Evolutionary conservation across 2,329 filamentous ascomycete genomes (phyloP).

Genomic region (Aspergillus fijiensis): DNA sequence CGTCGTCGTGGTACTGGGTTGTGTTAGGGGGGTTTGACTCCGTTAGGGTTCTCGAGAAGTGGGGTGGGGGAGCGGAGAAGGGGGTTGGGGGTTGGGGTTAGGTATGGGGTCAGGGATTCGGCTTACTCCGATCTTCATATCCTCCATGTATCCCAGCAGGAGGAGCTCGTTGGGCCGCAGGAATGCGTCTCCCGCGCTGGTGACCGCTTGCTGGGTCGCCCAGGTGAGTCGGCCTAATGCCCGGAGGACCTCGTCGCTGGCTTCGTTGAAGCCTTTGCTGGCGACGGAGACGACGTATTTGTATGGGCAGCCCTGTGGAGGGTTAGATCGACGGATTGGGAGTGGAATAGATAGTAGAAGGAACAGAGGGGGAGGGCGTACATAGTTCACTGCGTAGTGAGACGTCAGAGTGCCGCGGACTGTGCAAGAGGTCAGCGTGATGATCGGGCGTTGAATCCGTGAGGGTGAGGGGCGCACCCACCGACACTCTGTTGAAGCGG

Average conservation of each 20-base stretch:
- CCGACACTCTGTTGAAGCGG: slow-evolving; percentile 33
- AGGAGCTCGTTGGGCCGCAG: slow-evolving; percentile 57
- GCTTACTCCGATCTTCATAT: slow-evolving; percentile 53
- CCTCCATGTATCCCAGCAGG: slow-evolving; percentile 55
- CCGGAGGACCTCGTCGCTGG: slow-evolving; percentile 43
- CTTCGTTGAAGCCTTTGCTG: slow-evolving; percentile 44
- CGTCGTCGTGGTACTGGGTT: slow-evolving; percentile 58
- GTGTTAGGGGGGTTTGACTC: too few relatives aligned
- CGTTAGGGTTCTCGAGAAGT: too few relatives aligned
- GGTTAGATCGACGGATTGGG: slow-evolving; percentile 3
- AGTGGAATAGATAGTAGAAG: too few relatives aligned
- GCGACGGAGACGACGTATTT: slow-evolving; percentile 56
- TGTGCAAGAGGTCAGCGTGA: slow-evolving; percentile 13
- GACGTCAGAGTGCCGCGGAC: slow-evolving; percentile 42
- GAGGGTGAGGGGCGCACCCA: slow-evolving; percentile 20
- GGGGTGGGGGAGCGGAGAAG: too few relatives aligned
- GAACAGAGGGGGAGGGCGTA: slow-evolving; percentile 20
- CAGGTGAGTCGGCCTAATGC: slow-evolving; percentile 54
- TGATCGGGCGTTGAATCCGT: too few relatives aligned
- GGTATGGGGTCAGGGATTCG: neutral
- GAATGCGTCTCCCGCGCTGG: slow-evolving; percentile 20
- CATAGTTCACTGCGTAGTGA: slow-evolving; percentile 53
- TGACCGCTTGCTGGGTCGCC: slow-evolving; percentile 48
- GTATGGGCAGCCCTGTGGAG: slow-evolving; percentile 55
- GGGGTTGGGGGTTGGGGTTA: too few relatives aligned